Base-by-base conservation (phyloP, 495 filamentous ascomycete genomes). In the Durotheca rogersii region DNA sequence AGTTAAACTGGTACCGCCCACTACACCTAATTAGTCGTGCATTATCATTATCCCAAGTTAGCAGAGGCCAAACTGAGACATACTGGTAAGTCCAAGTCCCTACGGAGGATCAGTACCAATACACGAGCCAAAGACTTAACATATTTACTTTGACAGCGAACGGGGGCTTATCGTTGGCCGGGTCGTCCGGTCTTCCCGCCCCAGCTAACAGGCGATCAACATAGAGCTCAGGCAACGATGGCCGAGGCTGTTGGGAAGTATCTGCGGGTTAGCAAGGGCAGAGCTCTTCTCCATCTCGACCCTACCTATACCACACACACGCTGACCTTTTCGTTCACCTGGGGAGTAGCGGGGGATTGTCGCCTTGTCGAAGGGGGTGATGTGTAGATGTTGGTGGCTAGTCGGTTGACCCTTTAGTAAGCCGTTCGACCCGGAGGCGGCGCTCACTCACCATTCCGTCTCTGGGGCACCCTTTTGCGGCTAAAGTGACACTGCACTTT, bases 1-100 rank as follows among this genome's bases (percentile, higher is more conserved):
- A 7, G 66, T 62, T 7, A 70, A 46, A 20, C 62, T 67, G 11
- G 64, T 58, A 33, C 62, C 66, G 9, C 49, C 44, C 34, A 62
- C 67, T 69, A 20, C 12, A 10, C 16, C 14, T 6, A 25, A 10
- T 15, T 11, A 31, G 4, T n/a, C n/a, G n/a, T n/a, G n/a, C n/a
- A n/a, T n/a, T n/a, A n/a, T n/a, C 19, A 37, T 32, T 9, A 27
- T 9, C 4, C 9, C 25, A 35, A 44, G 34, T 45, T 40, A 23
- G 25, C 9, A 45, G 14, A 6, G 7, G 49, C 33, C n/a, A n/a
- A n/a, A n/a, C 23, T 7, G 11, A 5, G n/a, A 34, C 41, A 10
- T 45, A 25, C 49, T 39, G 19, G 45, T 41, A 33, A 52, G 33
- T 34, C 49, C 49, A 10, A 45, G 39, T 9, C 49, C 49, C 49